These are phyloP conservation scores for Dillenia turbinata DNA, from an alignment of 164 flowering plant genomes.

Conservation along the genomic window DNA sequence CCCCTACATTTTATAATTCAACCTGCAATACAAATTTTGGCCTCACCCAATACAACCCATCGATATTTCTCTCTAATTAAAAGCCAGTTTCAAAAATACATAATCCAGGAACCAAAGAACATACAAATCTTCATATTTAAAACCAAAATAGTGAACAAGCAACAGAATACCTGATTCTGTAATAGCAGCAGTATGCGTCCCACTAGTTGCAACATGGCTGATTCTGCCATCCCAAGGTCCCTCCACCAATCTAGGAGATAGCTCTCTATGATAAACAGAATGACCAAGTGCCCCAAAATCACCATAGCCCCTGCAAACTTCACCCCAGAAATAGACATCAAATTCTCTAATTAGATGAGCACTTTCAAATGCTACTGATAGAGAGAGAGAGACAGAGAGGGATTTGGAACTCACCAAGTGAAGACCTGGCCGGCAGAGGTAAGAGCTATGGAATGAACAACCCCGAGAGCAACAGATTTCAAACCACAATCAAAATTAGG, in stretches of 20 bases:
- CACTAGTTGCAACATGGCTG: conserved; percentile 74
- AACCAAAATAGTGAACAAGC: background rate
- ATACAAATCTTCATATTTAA: background rate
- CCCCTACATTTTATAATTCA: too few species aligned
- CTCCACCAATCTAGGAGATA: conserved; percentile 67
- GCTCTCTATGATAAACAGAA: conserved; percentile 71
- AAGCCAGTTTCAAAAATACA: background rate
- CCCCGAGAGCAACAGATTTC: conserved; percentile 63
- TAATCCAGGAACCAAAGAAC: background rate
- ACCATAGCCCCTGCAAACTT: conserved; percentile 98
- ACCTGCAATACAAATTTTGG: too few species aligned
- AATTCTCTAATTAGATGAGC: conserved; percentile 1
- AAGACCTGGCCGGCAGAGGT: conserved; percentile 58
- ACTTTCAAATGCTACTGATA: background rate
- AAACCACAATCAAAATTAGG: conserved; percentile 45
- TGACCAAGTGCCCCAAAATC: conserved; percentile 99
- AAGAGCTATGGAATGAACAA: conserved; percentile 73
- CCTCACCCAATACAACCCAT: too few species aligned
- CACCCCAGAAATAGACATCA: conserved; percentile 9
- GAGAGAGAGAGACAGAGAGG: background rate
- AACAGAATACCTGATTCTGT: conserved; percentile 57
- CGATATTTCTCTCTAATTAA: background rate
- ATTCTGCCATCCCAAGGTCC: conserved; percentile 66
- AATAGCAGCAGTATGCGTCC: conserved; percentile 86
- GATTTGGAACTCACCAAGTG: conserved; percentile 63